These are phyloP conservation scores for Piromyces finnis DNA, from an alignment of 192 early-diverging fungal genomes.

Conservation along the genomic window DNA sequence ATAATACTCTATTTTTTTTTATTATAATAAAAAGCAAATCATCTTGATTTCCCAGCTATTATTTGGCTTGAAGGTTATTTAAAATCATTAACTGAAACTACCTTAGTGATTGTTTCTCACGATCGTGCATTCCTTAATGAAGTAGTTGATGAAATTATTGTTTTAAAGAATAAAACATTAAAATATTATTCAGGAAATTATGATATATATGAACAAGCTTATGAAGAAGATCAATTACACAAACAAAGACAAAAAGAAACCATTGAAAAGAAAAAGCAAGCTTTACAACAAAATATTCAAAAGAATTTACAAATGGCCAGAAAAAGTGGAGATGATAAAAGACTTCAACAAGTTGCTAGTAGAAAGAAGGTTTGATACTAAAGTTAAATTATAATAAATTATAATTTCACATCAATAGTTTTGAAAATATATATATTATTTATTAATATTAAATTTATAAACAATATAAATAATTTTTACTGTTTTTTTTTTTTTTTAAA, in stretches of 20 bases:
- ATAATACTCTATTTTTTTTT: no score
- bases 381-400: no score
- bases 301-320: conserved; percentile 50
- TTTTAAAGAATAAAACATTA: conserved; percentile 50
- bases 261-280: conserved; percentile 8
- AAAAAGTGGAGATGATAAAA: conserved; percentile 66
- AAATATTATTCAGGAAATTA: conserved; percentile 71
- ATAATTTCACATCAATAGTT: no score
- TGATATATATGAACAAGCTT: conserved; percentile 13
- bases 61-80: conserved; percentile 79
- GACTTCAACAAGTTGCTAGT: conserved; percentile 49
- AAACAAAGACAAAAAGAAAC: conserved; percentile 51
- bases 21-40: conserved; percentile 58
- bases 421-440: no score
- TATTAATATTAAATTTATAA: no score
- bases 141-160: conserved; percentile 55
- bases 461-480: no score
- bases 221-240: conserved; percentile 33
- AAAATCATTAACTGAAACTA: conserved; percentile 28
- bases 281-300: conserved; percentile 28
- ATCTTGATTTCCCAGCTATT: conserved; percentile 77
- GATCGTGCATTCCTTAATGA: conserved; percentile 74
- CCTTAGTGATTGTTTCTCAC: conserved; percentile 75
- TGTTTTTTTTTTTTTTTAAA: no score
- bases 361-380: conserved; percentile 41